These are phyloP conservation scores for Diaporthe aspalathi DNA, from an alignment of 2,329 filamentous ascomycete species.

Conservation along the genomic window DNA sequence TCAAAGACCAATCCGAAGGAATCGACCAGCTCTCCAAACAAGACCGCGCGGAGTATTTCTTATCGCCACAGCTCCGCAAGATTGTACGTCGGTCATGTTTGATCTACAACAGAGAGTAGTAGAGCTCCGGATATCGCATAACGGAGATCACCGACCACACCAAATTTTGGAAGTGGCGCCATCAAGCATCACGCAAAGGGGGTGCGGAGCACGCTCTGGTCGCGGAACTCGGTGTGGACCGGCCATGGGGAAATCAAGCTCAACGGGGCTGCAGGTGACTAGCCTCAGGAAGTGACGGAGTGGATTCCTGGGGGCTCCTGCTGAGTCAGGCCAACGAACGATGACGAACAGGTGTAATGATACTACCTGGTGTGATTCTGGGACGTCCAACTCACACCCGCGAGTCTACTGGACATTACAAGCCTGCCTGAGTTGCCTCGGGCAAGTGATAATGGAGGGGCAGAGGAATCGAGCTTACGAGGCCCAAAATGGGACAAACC, in stretches of 20 bases:
- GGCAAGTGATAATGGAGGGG: not conserved
- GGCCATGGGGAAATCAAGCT: not conserved
- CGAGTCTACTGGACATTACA: not conserved
- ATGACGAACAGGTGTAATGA: not conserved
- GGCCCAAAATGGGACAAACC: not conserved
- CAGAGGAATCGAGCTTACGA: not conserved
- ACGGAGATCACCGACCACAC: not conserved
- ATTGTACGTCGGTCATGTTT: not conserved
- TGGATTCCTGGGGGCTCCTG: constrained; percentile 1
- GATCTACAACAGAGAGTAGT: constrained; percentile 10
- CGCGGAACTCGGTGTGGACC: constrained; percentile 3
- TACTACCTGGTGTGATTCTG: not conserved
- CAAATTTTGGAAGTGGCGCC: constrained; percentile 8
- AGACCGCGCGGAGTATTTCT: not conserved
- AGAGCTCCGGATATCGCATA: not conserved
- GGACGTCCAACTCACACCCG: not conserved
- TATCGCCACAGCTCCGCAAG: not conserved
- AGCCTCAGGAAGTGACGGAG: not conserved
- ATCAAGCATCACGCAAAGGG: not conserved
- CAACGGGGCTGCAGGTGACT: not conserved
- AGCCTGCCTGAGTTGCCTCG: not conserved
- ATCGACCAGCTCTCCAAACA: not conserved
- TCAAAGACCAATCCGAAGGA: not conserved
- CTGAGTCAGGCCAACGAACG: constrained; percentile 10
- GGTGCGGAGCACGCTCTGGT: not conserved